Evolutionary conservation across 192 early-diverging fungal species (phyloP).

Genomic region (Podila verticillata): DNA sequence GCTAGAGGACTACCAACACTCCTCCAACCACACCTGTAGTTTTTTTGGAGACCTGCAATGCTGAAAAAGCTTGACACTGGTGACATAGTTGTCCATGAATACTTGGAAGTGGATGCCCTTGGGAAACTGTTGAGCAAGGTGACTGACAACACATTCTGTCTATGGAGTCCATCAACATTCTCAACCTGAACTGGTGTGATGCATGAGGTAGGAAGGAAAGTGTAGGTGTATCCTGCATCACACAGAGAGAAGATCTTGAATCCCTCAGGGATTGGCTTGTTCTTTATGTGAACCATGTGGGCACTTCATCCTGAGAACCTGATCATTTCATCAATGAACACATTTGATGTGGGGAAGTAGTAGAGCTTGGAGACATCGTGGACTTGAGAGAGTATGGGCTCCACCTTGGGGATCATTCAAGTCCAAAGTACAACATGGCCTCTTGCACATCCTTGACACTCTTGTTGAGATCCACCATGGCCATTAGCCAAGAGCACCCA

Average conservation of each 20-base stretch:
- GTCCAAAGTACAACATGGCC: too few relatives aligned
- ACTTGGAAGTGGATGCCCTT: slow-evolving; percentile 13
- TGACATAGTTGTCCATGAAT: slow-evolving; percentile 47
- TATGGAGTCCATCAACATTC: slow-evolving; percentile 14
- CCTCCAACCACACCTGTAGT: too few relatives aligned
- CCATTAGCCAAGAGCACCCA: too few relatives aligned
- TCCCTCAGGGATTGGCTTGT: slow-evolving; percentile 38
- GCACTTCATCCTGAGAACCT: slow-evolving; percentile 23
- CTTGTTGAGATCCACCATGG: too few relatives aligned
- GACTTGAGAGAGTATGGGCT: slow-evolving; percentile 21
- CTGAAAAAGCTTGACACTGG: slow-evolving; percentile 28
- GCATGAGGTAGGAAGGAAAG: slow-evolving; percentile 23
- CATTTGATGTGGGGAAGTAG: slow-evolving; percentile 20
- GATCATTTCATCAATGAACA: slow-evolving; percentile 41
- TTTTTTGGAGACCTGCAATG: too few relatives aligned
- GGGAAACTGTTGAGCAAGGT: slow-evolving; percentile 34
- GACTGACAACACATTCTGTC: slow-evolving; percentile 17
- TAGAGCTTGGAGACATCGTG: slow-evolving; percentile 17
- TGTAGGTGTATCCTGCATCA: slow-evolving; percentile 40
- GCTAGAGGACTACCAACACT: too few relatives aligned
- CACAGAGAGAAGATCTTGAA: slow-evolving; percentile 51
- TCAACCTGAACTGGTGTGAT: not conserved
- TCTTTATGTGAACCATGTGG: slow-evolving; percentile 38
- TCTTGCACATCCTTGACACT: too few relatives aligned
- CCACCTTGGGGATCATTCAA: too few relatives aligned